Evolutionary conservation across 768 basidiomycete species (phyloP), one percentile per base, ranked within the genome.

Genomic region (Termitomyces sp.): DNA sequence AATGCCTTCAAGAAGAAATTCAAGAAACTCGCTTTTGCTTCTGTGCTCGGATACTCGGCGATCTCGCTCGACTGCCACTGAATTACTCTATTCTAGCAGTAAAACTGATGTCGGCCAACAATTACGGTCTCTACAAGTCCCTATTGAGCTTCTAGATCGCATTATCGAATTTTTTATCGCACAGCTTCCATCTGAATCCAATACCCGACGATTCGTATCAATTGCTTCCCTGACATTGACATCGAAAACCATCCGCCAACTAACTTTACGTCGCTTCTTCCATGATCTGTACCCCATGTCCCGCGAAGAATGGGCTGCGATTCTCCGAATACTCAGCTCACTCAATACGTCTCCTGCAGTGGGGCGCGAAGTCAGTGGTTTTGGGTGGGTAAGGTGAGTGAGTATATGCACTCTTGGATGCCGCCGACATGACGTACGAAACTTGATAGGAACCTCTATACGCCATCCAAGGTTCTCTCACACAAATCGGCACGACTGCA

Each of bases 371-470:
- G 57, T 56, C 32, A 62, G 66, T 16, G 76, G 75, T 5, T 76
- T 77, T 59, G 57, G 62, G 34, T 82, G 81, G 76, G 74, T 82
- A 45, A 79, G 70, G 82, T 84, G 59, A 58, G 82, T 84, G 59
- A 58, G 78, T 73, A 41, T 65, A 67, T 65, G 67, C 60, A 47
- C 46, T 34, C 37, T 41, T 34, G 11, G 52, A 43, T 42, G 12
- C 19, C 23, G 38, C 25, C 6, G 35, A 40, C 21, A 17, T 21
- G 21, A 31, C 32, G 45, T 37, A 47, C 42, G 40, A 53, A 55
- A 47, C 38, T 35, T 27, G 21, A 41, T 53, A 77, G 74, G 61
- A 69, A 71, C 35, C 63, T 79, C 19, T 66, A 49, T 32, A 54
- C 71, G 41, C 63, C 71, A 29, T 70, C 73, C 9, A 69, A 64